A percentile compares a stretch with the other conserved stretches of the same genome.
phyloP scores from a whole-genome alignment of 75 land plant genomes.

The Ceratopteris richardii region DNA sequence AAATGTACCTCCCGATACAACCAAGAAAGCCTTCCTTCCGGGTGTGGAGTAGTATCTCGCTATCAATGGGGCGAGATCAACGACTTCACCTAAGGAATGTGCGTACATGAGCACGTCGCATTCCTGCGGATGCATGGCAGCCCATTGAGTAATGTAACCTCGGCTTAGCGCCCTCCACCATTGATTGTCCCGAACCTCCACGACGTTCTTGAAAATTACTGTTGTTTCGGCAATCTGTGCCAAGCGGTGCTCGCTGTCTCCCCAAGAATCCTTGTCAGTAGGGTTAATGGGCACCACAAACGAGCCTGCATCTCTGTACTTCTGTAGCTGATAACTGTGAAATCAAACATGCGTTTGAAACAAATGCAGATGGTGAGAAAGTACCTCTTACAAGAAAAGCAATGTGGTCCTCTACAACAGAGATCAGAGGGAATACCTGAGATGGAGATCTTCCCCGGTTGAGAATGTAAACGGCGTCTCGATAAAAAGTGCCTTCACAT shows the following conservation, averaged over 20 bases:
- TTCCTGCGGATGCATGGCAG: slow-evolving; percentile 63
- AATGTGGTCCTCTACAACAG: no score
- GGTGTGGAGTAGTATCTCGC: slow-evolving; percentile 30
- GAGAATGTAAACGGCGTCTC: slow-evolving; percentile 34
- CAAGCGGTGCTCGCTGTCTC: slow-evolving; percentile 46
- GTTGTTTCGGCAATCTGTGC: slow-evolving; percentile 44
- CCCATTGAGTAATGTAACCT: slow-evolving; percentile 48
- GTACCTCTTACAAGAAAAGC: not conserved
- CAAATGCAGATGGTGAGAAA: not conserved
- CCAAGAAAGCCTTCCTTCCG: slow-evolving; percentile 37
- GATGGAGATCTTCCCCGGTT: slow-evolving; percentile 47
- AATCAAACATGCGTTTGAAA: no score
- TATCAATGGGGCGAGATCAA: slow-evolving; percentile 29
- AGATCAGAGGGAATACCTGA: slow-evolving; percentile 33
- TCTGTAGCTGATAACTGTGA: slow-evolving; percentile 43
- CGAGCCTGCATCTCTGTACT: slow-evolving; percentile 33
- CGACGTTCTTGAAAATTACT: slow-evolving; percentile 40
- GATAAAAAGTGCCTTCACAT: slow-evolving; percentile 28
- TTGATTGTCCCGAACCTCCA: slow-evolving; percentile 38
- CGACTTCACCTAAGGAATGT: slow-evolving; percentile 24
- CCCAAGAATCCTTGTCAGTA: slow-evolving; percentile 38
- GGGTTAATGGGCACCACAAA: slow-evolving; percentile 40
- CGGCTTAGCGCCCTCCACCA: slow-evolving; percentile 40
- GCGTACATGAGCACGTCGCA: slow-evolving; percentile 82
- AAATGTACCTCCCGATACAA: slow-evolving; percentile 25